phyloP scores from a whole-genome alignment of 768 basidiomycete genomes.

The Amyloporia xantha region DNA sequence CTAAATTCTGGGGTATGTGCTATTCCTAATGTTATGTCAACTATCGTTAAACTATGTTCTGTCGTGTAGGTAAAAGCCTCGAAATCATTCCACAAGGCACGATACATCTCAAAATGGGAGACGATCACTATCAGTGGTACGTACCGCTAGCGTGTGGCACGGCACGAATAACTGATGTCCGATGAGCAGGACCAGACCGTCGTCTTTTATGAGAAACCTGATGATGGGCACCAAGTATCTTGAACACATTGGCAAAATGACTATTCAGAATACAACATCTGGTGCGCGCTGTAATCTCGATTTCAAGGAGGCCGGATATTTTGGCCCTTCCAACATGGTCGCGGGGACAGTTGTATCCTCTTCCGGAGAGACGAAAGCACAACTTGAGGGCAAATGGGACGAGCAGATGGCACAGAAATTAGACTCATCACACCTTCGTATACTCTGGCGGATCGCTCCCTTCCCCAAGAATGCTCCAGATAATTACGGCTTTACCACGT shows the following conservation, averaged over 20 bases:
- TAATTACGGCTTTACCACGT: slow-evolving; percentile 80
- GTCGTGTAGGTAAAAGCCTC: slow-evolving; percentile 68
- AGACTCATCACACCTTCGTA: slow-evolving; percentile 59
- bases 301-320: slow-evolving; percentile 83
- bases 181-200: slow-evolving; percentile 70
- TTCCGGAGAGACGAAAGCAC: slow-evolving; percentile 47
- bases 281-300: slow-evolving; percentile 62
- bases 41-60: slow-evolving; percentile 11
- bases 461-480: slow-evolving; percentile 67
- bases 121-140: slow-evolving; percentile 69
- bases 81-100: slow-evolving; percentile 80
- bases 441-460: slow-evolving; percentile 71
- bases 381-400: slow-evolving; percentile 89
- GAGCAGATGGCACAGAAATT: slow-evolving; percentile 67
- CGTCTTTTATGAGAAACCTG: slow-evolving; percentile 83
- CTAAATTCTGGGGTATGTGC: slow-evolving; percentile 83
- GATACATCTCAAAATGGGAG: slow-evolving; percentile 58
- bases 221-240: slow-evolving; percentile 90
- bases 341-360: slow-evolving; percentile 50
- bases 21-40: slow-evolving; percentile 10
- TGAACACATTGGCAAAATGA: slow-evolving; percentile 78
- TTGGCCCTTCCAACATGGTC: slow-evolving; percentile 72
- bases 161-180: background rate
- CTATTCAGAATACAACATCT: slow-evolving; percentile 54
- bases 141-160: slow-evolving; percentile 11